Evolutionary conservation across 306 rosid species (phyloP).

Genomic region (peach (Prunus persica)): DNA sequence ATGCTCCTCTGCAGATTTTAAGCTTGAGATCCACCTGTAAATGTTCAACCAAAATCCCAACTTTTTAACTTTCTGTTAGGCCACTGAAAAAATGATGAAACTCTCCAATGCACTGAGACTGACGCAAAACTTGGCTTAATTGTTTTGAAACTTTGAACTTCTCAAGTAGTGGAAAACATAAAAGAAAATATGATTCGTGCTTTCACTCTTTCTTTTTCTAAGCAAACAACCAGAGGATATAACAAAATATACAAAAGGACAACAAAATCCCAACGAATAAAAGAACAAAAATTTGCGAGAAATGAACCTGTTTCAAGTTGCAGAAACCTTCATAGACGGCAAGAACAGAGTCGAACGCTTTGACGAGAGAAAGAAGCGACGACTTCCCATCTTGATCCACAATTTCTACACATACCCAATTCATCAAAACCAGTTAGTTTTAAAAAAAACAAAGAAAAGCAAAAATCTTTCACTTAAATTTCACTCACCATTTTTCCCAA

Average conservation of each 20-base stretch:
- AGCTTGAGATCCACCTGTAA: slow-evolving; percentile 93
- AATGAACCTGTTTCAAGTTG: slow-evolving; percentile 84
- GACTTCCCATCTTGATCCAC: slow-evolving; percentile 78
- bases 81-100: not conserved
- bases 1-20: slow-evolving; percentile 78
- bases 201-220: slow-evolving; percentile 15
- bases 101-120: not conserved
- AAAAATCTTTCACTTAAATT: not conserved
- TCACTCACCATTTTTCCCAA: slow-evolving; percentile 57
- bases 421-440: slow-evolving; percentile 27
- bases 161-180: not conserved
- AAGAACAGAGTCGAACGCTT: slow-evolving; percentile 92
- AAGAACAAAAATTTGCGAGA: not conserved
- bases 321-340: slow-evolving; percentile 96
- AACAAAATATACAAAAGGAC: slow-evolving; percentile 8
- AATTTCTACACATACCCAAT: slow-evolving; percentile 48
- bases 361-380: slow-evolving; percentile 80
- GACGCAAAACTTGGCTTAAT: not conserved
- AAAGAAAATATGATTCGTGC: not conserved
- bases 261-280: not conserved
- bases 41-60: slow-evolving; percentile 13
- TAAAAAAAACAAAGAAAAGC: not conserved
- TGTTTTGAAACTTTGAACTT: not conserved
- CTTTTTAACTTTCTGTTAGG: not conserved
- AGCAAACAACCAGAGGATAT: slow-evolving; percentile 14